Conservation (phyloP, 106 monocot species). For the Phalaenopsis equestris region DNA sequence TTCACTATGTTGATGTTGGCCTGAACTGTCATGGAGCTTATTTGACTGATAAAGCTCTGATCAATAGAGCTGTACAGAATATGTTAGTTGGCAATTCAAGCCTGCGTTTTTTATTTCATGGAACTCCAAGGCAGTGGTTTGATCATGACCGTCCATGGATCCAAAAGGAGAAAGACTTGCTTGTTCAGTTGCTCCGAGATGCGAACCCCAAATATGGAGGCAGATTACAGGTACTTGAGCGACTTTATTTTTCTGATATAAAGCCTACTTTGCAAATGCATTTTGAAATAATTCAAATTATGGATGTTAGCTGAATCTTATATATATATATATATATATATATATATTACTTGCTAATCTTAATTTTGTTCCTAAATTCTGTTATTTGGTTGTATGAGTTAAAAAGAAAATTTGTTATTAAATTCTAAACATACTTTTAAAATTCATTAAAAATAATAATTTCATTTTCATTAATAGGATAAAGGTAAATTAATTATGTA, state of each 20-base stretch:
- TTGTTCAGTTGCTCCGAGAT: slow-evolving; percentile 37
- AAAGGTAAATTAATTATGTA: no score
- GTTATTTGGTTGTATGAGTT: no score
- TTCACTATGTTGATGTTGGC: slow-evolving; percentile 93
- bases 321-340: no score
- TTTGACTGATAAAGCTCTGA: slow-evolving; percentile 34
- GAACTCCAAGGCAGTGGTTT: slow-evolving; percentile 87
- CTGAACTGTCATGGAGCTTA: slow-evolving; percentile 76
- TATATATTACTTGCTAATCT: no score
- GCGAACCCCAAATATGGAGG: slow-evolving; percentile 35
- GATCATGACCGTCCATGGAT: slow-evolving; percentile 69
- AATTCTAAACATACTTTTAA: no score
- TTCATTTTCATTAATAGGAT: no score
- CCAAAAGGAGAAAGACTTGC: slow-evolving; percentile 47
- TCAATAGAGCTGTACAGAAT: slow-evolving; percentile 23
- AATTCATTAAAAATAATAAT: no score
- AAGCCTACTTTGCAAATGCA: slow-evolving; percentile 78
- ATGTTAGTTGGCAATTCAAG: not conserved
- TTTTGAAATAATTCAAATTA: slow-evolving; percentile 69
- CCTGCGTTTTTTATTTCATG: slow-evolving; percentile 59
- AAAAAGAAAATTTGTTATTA: no score
- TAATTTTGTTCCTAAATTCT: not conserved
- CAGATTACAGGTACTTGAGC: slow-evolving; percentile 45
- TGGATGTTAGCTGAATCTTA: slow-evolving; percentile 39
- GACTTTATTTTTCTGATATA: slow-evolving; percentile 37